Evolutionary conservation across 2,329 filamentous ascomycete species (phyloP), one percentile per base, ranked within the genome.

Genomic region (Blumeriella jaapii): DNA sequence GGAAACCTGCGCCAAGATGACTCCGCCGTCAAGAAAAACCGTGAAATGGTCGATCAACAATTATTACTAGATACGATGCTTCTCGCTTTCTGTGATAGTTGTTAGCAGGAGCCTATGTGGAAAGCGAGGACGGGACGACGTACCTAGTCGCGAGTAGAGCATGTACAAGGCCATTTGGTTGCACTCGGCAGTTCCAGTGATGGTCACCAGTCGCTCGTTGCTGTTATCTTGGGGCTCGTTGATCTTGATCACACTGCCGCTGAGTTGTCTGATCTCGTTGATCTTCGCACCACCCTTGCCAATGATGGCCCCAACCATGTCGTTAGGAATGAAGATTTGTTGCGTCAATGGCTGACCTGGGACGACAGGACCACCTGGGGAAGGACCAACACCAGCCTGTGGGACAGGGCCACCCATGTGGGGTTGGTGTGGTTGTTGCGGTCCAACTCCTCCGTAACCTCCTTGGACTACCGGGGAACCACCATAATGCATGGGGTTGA

Each of bases 131-230:
- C 33, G 16, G 17, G 14, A 22, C 3, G 30, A n/a, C 68, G 65
- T 59, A 94, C 91, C 91, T 59, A 98, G 81, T 69, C 91, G 77
- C 41, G 85, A 93, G 63, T 98, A 98, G 36, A 98, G 74, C 87
- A 98, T 95, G 64, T 96, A 98, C 37, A 98, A 65, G n/a, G 91
- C 91, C 87, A 98, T 96, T 55, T 94, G 84, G 64, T 98, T 98
- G 68, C 86, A 95, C 62, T 98, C 91, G 53, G 93, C 86, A 5
- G 91, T 96, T 46, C 91, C 91, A 2, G 91, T 95, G 50, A 98
- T 93, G 11, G 91, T 98, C 39, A 98, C 91, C 40, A 98, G 68
- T 44, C 91, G 80, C 67, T 98, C 91, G 55, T 96, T 98, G 69
- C 85, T 96, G 63, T 93, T 96, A 61, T 96, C 91, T 59, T 95